Evolutionary conservation across 805 yeast genomes (phyloP), one percentile per base, ranked within the genome.

Genomic region (Schwanniomyces yamadae): DNA sequence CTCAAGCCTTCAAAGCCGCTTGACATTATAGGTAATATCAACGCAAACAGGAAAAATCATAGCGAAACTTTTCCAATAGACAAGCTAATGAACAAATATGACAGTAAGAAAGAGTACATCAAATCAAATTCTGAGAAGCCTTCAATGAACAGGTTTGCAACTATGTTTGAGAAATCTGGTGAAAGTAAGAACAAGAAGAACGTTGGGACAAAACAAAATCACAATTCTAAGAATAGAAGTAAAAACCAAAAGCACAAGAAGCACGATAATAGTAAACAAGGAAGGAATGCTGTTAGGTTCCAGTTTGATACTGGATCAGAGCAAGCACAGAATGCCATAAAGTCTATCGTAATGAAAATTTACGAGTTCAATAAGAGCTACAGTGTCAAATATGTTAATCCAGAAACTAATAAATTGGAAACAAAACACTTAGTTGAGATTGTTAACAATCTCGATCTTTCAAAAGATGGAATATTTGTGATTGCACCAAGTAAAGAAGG

Each of bases 341-440:
- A 48, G 23, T 40, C 46, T 6, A 34, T 61, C n/a, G 53, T 62
- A 8, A 27, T 45, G 15, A 50, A 49, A 35, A 54, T 61, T 2
- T 41, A 49, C 16, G 34, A 18, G 7, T 14, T 31, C 2, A 48
- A 46, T 31, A 44, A 54, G 3, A 42, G 41, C 24, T 57, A 50
- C 32, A 41, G 41, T 23, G 67, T 63, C 11, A 54, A 53, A 33
- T 57, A 37, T 34, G 51, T 63, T 10, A 50, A 57, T 27, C 54
- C 59, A 0, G 47, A 38, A 10, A 44, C 47, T 11, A 55, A 55
- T 13, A 50, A 52, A 26, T 34, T 62, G 6, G 46, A 38, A 12
- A 35, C 41, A 9, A 43, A 34, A 14, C 49, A 55, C 36, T 52
- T 67, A 31, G 62, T 48, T n/a, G 57, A 58, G n/a, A 46, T 66